A percentile compares a stretch with the other conserved stretches of the same genome.
Evolutionary conservation across 2,329 filamentous ascomycete genomes (phyloP).

Genomic region (Fusarium duplospermum): DNA sequence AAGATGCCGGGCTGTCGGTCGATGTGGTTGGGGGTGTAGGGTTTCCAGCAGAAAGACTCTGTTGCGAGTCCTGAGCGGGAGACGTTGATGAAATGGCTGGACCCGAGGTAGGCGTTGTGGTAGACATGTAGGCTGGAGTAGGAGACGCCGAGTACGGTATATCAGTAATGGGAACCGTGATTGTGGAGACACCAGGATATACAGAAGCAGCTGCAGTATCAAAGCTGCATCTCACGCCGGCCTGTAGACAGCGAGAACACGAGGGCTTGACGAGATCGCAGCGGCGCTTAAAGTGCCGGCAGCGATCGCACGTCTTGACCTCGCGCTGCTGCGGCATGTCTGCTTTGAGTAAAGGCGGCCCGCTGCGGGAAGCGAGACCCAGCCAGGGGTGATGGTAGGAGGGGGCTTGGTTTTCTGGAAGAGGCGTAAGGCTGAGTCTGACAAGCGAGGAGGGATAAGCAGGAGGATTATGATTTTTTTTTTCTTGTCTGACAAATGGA

Average conservation of each 20-base stretch:
- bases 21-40: conserved; percentile 47
- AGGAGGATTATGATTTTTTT: neutral
- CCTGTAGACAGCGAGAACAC: conserved; percentile 50
- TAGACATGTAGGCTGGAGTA: neutral
- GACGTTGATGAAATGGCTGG: conserved; percentile 17
- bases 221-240: conserved; percentile 50
- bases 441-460: neutral
- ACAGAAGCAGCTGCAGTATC: conserved; percentile 33
- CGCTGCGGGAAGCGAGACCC: conserved; percentile 19
- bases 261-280: conserved; percentile 51
- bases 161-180: conserved; percentile 22
- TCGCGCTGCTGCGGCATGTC: conserved; percentile 49
- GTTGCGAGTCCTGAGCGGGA: conserved; percentile 25
- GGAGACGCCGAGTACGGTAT: neutral
- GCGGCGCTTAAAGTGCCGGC: conserved; percentile 51
- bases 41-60: conserved; percentile 32
- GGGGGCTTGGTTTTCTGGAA: neutral
- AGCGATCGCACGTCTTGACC: conserved; percentile 52
- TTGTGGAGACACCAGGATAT: conserved; percentile 15
- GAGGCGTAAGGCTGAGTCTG: neutral
- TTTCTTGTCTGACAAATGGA: neutral
- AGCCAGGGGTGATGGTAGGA: neutral
- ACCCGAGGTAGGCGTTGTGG: neutral
- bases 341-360: conserved; percentile 22
- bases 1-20: conserved; percentile 44